Base-by-base conservation (phyloP, 1,284 basidiomycete species). In the Puccinia novopanici region DNA sequence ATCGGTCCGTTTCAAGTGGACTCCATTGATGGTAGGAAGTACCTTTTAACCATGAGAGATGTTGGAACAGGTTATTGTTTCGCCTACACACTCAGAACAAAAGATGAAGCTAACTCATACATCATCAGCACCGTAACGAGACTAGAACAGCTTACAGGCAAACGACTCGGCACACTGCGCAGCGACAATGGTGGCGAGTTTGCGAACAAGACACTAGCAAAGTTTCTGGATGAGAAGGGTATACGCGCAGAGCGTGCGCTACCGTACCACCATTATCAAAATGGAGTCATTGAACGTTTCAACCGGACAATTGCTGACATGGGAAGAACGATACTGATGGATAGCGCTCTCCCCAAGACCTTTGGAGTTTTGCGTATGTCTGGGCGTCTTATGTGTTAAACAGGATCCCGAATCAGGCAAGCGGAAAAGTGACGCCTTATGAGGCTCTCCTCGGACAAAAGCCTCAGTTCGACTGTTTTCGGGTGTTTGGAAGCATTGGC, bases 1-100 rank as follows among this genome's bases (percentile, higher is more conserved):
- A 59, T 59, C 3, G 74, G 74, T 5, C 74, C 74, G 1, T 75
- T 75, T 22, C 37, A 59, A 8, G 74, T 24, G 59, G 57, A 42
- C 5, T 37, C 61, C 13, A 17, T 65, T 40, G 55, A 42, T 2
- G 72, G 72, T 10, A n/a, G 37, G 9, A 55, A 30, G 4, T 40
- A 74, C n/a, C 24, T 57, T 3, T 8, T 40, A n/a, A n/a, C n/a
- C n/a, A n/a, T n/a, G n/a, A n/a, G n/a, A n/a, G n/a, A n/a, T n/a
- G n/a, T n/a, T n/a, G 30, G n/a, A 19, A 42, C 50, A 27, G 48
- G 72, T 24, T 57, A 57, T 24, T n/a, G 9, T 37, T 34, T 52
- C 12, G 22, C 27, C 27, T 54, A 30, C 17, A 17, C n/a, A 5
- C 52, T 74, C 13, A 54, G n/a, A 2, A 2, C 2, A 2, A 40